Evolutionary conservation across 805 yeast genomes (phyloP).

Genomic region (Nakazawaea peltata): DNA sequence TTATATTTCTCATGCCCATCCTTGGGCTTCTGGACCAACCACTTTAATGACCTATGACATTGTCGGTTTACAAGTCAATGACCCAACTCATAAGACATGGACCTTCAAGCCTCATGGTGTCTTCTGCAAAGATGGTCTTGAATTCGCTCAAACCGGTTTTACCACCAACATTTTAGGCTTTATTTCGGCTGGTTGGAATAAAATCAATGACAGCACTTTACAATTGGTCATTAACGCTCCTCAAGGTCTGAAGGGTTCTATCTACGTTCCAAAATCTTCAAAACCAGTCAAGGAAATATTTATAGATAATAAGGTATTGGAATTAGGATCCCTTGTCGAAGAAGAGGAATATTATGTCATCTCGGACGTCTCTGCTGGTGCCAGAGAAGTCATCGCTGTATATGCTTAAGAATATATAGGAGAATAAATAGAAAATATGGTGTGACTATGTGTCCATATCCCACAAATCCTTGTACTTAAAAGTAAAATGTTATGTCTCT

Average conservation of each 20-base stretch:
- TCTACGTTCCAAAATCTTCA: not conserved
- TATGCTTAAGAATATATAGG: too few species aligned
- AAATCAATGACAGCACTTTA: not conserved
- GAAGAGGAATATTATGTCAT: too few species aligned
- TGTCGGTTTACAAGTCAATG: slow-evolving; percentile 7
- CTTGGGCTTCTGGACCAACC: slow-evolving; percentile 11
- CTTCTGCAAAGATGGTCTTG: slow-evolving; percentile 2
- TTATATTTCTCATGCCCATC: slow-evolving; percentile 11
- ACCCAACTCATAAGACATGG: slow-evolving; percentile 7
- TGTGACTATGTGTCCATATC: too few species aligned
- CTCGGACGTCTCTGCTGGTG: too few species aligned
- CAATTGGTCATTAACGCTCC: slow-evolving; percentile 4
- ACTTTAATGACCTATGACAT: slow-evolving; percentile 8
- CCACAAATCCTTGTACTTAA: too few species aligned
- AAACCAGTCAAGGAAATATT: too few species aligned
- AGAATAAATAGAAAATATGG: too few species aligned
- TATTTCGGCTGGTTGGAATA: slow-evolving; percentile 10
- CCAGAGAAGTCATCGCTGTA: too few species aligned
- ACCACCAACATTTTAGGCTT: slow-evolving; percentile 9
- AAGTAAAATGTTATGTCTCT: too few species aligned
- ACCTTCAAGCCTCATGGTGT: slow-evolving; percentile 8
- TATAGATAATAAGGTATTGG: too few species aligned
- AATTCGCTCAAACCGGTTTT: slow-evolving; percentile 11
- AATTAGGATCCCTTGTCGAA: too few species aligned
- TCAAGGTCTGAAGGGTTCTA: not conserved